Evolutionary conservation across 169 alveolate genomes (phyloP), one percentile per base, ranked within the genome.

Genomic region (Plasmodium coatneyi): DNA sequence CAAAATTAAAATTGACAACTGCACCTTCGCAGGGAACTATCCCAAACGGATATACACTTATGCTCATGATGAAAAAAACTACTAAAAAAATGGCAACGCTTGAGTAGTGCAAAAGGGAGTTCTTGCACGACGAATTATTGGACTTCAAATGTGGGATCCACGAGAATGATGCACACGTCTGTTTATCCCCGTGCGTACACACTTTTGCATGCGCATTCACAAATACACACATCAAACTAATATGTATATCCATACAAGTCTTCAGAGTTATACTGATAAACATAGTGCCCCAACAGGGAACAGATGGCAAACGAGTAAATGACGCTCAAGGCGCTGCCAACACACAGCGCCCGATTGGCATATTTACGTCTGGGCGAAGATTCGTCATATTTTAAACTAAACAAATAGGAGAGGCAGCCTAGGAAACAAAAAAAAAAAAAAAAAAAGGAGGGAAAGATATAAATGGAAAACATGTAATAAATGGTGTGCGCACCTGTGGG

Each of bases 261-360:
- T 14, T 60, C 87, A n/a, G 82, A 60, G 71, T 80, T 52, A 32
- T 80, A 71, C 32, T 72, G 91, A 49, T 80, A 90, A 12, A 90
- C 25, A 14, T 80, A 90, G 4, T 80, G 95, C 0, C 92, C 95
- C 56, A 90, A 60, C 5, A 90, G 5, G 5, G 95, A 90, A 60
- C 95, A 90, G n/a, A 90, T 7, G 39, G 28, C 28, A 71, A 90
- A 90, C 19, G 95, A 80, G 56, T 90, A 90, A 25, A 90, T 70
- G 83, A 90, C 95, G 66, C 92, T 80, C 79, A 90, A 71, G 56
- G 84, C 72, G 43, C 95, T 80, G 2, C 95, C 95, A 70, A 90
- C 83, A 70, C 95, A 90, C 22, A 90, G 41, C 43, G 95, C 95
- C 28, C 36, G 81, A 25, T 34, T 90, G 56, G 92, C 92, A 81